Evolutionary conservation across 176 grass and related monocot genomes (phyloP).

Genomic region (Eragrostis curvula): DNA sequence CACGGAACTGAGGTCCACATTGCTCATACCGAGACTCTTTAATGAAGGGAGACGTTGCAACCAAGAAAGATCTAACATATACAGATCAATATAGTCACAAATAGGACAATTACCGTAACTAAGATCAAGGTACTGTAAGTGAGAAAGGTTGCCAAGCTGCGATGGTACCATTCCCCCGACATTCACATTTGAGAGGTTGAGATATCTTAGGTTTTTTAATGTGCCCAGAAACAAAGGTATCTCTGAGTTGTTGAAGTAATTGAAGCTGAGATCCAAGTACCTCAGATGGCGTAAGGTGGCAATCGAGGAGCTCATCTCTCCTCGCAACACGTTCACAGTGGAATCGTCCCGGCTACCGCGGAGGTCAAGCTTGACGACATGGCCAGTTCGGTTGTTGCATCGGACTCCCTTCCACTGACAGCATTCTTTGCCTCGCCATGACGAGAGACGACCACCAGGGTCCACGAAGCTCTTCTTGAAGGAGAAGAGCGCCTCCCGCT

Average conservation of each 20-base stretch:
- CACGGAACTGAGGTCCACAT: background rate
- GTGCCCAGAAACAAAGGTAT: background rate
- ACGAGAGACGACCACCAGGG: background rate
- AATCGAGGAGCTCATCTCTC: background rate
- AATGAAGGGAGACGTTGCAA: constrained; percentile 29
- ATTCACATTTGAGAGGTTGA: background rate
- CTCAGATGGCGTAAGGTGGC: background rate
- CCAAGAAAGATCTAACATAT: constrained; percentile 25
- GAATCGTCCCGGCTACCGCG: background rate
- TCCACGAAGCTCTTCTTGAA: background rate
- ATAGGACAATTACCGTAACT: too few species aligned
- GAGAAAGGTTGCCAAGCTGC: background rate
- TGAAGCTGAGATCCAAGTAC: background rate
- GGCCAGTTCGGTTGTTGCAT: background rate
- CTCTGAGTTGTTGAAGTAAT: background rate
- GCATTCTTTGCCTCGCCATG: background rate
- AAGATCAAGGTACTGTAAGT: background rate
- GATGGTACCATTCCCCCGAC: background rate
- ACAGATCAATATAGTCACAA: background rate
- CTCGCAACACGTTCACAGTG: background rate
- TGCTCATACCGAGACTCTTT: background rate
- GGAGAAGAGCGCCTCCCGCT: constrained; percentile 9
- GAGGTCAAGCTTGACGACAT: background rate
- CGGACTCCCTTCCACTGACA: background rate
- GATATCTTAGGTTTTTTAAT: background rate